Conservation (phyloP, 805 yeast genomes). For the Wickerhamiella spandovensis region DNA sequence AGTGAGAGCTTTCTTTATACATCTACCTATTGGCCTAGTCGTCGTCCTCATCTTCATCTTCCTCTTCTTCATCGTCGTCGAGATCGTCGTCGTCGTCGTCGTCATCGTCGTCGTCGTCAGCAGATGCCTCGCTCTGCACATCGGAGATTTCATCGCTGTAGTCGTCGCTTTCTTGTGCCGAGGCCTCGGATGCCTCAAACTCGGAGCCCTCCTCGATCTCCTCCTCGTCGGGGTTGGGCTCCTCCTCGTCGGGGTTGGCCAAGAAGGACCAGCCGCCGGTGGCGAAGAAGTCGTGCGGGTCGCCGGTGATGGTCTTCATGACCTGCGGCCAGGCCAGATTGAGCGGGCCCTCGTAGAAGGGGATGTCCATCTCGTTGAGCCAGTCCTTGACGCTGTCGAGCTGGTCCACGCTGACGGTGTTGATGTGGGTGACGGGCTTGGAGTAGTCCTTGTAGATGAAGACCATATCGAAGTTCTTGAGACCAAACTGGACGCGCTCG, state of each 20-base stretch:
- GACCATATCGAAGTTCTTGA: constrained; percentile 93
- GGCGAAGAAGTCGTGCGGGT: constrained; percentile 84
- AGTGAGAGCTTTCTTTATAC: too few species aligned
- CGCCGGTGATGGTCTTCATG: constrained; percentile 84
- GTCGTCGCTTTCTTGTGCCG: constrained; percentile 30
- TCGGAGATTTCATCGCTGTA: constrained; percentile 21
- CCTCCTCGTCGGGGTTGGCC: constrained; percentile 76
- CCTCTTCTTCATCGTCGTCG: constrained; percentile 50
- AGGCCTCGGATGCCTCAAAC: constrained; percentile 49
- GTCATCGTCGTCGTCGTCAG: constrained; percentile 19
- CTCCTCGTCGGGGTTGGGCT: constrained; percentile 34
- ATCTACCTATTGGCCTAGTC: too few species aligned
- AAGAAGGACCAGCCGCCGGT: constrained; percentile 97
- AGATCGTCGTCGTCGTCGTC: constrained; percentile 30
- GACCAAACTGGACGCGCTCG: constrained; percentile 94
- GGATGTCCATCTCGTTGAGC: constrained; percentile 96
- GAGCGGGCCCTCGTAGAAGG: constrained; percentile 86
- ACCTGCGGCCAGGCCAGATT: constrained; percentile 92
- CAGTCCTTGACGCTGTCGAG: constrained; percentile 89
- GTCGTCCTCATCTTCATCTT: constrained; percentile 30
- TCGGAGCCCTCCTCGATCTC: constrained; percentile 64
- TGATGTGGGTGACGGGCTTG: constrained; percentile 79
- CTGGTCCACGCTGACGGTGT: constrained; percentile 86
- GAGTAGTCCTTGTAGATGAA: constrained; percentile 86
- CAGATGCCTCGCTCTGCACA: constrained; percentile 8